Percentiles rank a stretch among this genome's conserved stretches.
phyloP scores from a whole-genome alignment of 2,329 filamentous ascomycete genomes.

The Macrophomina phaseolina region DNA sequence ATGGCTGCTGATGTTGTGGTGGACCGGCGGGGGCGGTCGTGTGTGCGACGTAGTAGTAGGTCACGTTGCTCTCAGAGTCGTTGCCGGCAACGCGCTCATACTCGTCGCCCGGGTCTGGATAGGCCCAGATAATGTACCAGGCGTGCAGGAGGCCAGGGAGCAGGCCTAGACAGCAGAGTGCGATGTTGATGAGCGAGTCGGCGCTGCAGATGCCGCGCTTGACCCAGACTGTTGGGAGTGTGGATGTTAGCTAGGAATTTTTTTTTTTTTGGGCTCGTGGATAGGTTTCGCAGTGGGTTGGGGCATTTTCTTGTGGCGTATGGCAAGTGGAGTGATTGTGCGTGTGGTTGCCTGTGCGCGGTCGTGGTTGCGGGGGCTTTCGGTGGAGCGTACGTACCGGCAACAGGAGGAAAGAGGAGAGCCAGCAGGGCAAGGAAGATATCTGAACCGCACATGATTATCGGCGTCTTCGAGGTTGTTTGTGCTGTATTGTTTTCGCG shows the following conservation, averaged over 20 bases:
- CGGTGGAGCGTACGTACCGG: constrained; percentile 51
- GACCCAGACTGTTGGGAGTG: constrained; percentile 76
- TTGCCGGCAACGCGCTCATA: constrained; percentile 66
- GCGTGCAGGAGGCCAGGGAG: constrained; percentile 90
- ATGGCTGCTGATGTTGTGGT: not conserved
- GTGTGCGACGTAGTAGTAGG: constrained; percentile 72
- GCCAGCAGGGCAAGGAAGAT: constrained; percentile 66
- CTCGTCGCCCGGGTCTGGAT: constrained; percentile 74
- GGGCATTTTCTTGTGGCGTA: not conserved
- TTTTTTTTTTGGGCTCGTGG: constrained; percentile 7
- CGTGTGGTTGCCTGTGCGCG: constrained; percentile 26
- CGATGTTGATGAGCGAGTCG: constrained; percentile 93
- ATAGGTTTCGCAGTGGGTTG: not conserved
- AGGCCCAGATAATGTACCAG: constrained; percentile 97
- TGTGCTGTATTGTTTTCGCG: not conserved
- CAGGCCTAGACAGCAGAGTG: constrained; percentile 68
- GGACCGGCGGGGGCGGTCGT: constrained; percentile 35
- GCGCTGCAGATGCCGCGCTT: constrained; percentile 92
- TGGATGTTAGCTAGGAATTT: constrained; percentile 28
- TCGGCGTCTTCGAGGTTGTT: not conserved
- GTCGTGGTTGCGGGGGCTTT: constrained; percentile 31
- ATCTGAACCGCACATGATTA: constrained; percentile 63
- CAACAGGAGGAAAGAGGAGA: constrained; percentile 65
- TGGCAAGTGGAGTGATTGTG: constrained; percentile 9
- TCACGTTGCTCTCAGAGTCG: constrained; percentile 65